These are phyloP conservation scores for Falciphora oryzae DNA, from an alignment of 2,329 filamentous ascomycete species.

Conservation along the genomic window DNA sequence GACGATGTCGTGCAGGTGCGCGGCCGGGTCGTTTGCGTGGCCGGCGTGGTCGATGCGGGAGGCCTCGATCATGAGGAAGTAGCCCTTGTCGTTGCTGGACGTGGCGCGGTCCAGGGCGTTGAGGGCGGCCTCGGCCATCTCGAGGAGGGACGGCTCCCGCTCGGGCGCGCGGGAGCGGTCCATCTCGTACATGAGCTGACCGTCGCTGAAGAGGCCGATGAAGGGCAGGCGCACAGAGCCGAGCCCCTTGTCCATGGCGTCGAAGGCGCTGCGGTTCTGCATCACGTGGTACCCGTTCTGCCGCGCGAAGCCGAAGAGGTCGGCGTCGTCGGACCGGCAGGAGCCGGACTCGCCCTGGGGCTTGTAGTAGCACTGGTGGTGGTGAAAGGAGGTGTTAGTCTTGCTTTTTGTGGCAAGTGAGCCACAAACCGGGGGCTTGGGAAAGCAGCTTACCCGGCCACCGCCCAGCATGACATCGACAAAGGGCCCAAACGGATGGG, in stretches of 20 bases:
- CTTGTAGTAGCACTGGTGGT: slow-evolving; percentile 30
- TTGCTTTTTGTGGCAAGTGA: background rate
- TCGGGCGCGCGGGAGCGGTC: slow-evolving; percentile 26
- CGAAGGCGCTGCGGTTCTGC: slow-evolving; percentile 29
- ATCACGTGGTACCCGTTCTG: slow-evolving; percentile 30
- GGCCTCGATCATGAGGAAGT: slow-evolving; percentile 35
- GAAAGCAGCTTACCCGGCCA: slow-evolving; percentile 19
- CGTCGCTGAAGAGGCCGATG: slow-evolving; percentile 33
- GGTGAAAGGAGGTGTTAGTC: background rate
- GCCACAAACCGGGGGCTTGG: background rate
- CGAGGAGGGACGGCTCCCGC: slow-evolving; percentile 31
- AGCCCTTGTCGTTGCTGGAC: slow-evolving; percentile 27
- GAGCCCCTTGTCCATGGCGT: slow-evolving; percentile 22
- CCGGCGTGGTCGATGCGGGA: slow-evolving; percentile 31
- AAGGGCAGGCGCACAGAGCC: slow-evolving; percentile 27
- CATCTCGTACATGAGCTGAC: slow-evolving; percentile 29
- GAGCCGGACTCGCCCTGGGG: slow-evolving; percentile 28
- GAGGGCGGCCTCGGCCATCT: slow-evolving; percentile 33
- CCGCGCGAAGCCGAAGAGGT: slow-evolving; percentile 29
- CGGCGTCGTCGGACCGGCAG: slow-evolving; percentile 30
- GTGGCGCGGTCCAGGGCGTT: slow-evolving; percentile 29
- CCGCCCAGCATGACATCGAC: slow-evolving; percentile 35
- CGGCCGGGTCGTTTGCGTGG: slow-evolving; percentile 49
- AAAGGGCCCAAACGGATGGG: slow-evolving; percentile 30
- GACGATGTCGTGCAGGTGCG: slow-evolving; percentile 40